Conservation (phyloP, 352 stramenopile species). For the Phytophthora pini region DNA sequence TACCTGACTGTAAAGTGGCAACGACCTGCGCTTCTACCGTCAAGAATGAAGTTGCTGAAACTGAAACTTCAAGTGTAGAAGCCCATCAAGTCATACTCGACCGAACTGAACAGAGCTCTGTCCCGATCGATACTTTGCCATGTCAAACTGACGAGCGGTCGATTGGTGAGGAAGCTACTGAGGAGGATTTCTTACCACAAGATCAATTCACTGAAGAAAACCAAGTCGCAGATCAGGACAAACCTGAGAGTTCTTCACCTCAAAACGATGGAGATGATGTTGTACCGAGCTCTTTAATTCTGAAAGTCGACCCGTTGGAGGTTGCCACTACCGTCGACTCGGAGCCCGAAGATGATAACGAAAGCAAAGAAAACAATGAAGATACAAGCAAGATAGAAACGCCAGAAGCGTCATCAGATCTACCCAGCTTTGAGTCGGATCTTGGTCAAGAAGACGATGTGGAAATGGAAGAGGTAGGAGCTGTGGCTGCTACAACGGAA, state of each 20-base stretch:
- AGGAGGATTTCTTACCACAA: neutral
- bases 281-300: neutral
- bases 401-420: neutral
- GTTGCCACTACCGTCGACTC: neutral
- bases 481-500: neutral
- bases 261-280: neutral
- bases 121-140: neutral
- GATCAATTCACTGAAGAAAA: neutral
- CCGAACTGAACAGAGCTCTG: neutral
- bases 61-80: neutral
- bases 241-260: neutral
- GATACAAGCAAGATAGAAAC: neutral
- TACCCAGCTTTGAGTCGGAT: neutral
- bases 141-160: neutral
- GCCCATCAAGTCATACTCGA: neutral
- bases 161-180: neutral
- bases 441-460: neutral
- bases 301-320: neutral
- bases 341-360: slow-evolving; percentile 6
- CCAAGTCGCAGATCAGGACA: neutral
- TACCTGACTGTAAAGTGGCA: neutral
- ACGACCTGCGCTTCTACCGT: neutral
- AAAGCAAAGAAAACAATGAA: slow-evolving; percentile 3
- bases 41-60: neutral
- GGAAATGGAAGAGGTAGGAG: slow-evolving; percentile 2